Conservation (phyloP, 352 stramenopile genomes). For the Phytopythium ostracodes region DNA sequence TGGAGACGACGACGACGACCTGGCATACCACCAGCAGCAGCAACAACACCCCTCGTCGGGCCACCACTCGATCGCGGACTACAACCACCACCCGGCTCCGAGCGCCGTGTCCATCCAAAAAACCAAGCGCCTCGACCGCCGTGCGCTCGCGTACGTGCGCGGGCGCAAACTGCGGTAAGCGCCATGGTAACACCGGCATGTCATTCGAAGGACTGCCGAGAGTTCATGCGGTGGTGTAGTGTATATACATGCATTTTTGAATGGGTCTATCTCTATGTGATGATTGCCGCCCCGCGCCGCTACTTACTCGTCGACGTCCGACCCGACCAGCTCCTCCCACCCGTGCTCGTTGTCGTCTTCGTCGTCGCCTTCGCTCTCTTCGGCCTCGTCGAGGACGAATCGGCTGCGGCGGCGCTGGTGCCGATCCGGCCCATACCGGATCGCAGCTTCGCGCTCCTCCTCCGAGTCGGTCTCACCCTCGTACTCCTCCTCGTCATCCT, state of each 20-base stretch:
- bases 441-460: conserved; percentile 37
- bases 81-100: conserved; percentile 59
- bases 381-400: conserved; percentile 80
- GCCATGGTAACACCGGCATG: too few species aligned
- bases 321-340: conserved; percentile 18
- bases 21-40: conserved; percentile 33
- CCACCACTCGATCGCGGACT: conserved; percentile 75
- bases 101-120: conserved; percentile 69
- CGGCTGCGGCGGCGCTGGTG: conserved; percentile 28
- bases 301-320: conserved; percentile 11
- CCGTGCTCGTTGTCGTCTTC: conserved; percentile 33
- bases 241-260: background rate
- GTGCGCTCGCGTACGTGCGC: conserved; percentile 67
- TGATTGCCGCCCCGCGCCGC: too few species aligned
- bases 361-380: conserved; percentile 60
- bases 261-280: background rate
- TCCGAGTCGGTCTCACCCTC: conserved; percentile 71
- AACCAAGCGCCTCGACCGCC: conserved; percentile 71
- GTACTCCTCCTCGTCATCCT: conserved; percentile 36
- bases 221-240: background rate
- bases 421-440: conserved; percentile 15
- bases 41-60: conserved; percentile 27
- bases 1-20: conserved; percentile 56
- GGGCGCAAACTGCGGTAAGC: conserved; percentile 65
- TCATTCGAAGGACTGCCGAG: too few species aligned